These are phyloP conservation scores for Cynara cardunculus DNA, from an alignment of 129 eudicot genomes.

Conservation along the genomic window DNA sequence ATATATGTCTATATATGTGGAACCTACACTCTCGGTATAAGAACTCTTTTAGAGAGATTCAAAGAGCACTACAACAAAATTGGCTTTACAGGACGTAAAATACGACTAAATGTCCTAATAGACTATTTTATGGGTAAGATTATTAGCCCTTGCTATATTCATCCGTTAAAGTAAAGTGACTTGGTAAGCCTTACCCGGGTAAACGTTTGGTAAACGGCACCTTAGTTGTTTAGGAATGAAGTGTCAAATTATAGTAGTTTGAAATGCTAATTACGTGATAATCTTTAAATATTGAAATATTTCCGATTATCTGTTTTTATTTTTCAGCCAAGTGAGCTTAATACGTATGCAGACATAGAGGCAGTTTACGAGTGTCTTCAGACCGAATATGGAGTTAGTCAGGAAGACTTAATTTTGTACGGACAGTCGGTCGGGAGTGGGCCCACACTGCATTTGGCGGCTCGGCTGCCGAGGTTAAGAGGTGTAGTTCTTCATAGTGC, in stretches of 20 bases:
- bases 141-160: too few relatives aligned
- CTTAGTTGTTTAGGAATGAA: too few relatives aligned
- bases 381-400: conserved; percentile 83
- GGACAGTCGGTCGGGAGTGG: conserved; percentile 99
- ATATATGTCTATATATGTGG: background rate
- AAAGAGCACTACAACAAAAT: background rate
- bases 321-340: conserved; percentile 81
- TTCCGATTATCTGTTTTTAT: background rate
- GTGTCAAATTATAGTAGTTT: too few relatives aligned
- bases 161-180: too few relatives aligned
- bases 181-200: too few relatives aligned
- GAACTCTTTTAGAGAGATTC: background rate
- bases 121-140: too few relatives aligned
- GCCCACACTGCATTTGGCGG: conserved; percentile 90
- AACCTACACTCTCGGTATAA: background rate
- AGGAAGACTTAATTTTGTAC: conserved; percentile 80
- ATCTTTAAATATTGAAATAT: too few relatives aligned
- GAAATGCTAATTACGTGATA: too few relatives aligned
- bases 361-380: conserved; percentile 94
- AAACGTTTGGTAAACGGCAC: too few relatives aligned
- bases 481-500: conserved; percentile 98
- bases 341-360: conserved; percentile 96
- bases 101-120: background rate
- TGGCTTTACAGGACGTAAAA: too few relatives aligned
- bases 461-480: conserved; percentile 83